Conservation (phyloP, 306 rosid genomes). For the Comarum palustre region DNA sequence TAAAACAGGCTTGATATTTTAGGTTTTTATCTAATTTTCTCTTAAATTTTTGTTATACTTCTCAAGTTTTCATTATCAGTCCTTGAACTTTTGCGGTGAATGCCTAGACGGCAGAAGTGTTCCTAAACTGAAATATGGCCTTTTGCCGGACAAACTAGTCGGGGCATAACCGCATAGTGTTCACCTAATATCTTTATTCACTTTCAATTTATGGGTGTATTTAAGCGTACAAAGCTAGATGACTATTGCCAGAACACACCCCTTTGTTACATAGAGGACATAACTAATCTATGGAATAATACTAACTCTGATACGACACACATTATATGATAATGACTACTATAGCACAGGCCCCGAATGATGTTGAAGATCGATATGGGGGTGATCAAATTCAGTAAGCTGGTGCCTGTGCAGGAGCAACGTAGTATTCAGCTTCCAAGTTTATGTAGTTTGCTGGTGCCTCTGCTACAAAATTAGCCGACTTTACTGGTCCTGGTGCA, state of each 20-base stretch:
- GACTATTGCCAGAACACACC: neutral
- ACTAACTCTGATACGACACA: neutral
- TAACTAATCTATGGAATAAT: neutral
- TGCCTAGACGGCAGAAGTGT: neutral
- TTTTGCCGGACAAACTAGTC: neutral
- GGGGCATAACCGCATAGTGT: neutral
- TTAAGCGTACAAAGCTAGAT: neutral
- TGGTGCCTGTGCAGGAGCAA: conserved; percentile 5
- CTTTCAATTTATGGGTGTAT: neutral
- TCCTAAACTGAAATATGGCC: neutral
- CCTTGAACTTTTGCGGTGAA: neutral
- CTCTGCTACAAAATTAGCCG: conserved; percentile 20
- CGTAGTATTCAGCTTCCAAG: neutral
- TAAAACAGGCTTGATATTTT: no score
- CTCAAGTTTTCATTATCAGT: neutral
- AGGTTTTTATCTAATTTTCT: no score
- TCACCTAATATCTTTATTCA: neutral
- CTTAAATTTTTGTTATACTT: neutral
- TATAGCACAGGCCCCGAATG: neutral
- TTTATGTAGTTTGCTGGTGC: conserved; percentile 25
- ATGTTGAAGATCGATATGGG: neutral
- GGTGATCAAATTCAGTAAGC: neutral
- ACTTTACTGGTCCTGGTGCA: conserved; percentile 58
- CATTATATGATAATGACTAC: neutral
- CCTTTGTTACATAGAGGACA: neutral